These are phyloP conservation scores for Lasiosphaeria ovina DNA, from an alignment of 495 filamentous ascomycete genomes.

Conservation along the genomic window DNA sequence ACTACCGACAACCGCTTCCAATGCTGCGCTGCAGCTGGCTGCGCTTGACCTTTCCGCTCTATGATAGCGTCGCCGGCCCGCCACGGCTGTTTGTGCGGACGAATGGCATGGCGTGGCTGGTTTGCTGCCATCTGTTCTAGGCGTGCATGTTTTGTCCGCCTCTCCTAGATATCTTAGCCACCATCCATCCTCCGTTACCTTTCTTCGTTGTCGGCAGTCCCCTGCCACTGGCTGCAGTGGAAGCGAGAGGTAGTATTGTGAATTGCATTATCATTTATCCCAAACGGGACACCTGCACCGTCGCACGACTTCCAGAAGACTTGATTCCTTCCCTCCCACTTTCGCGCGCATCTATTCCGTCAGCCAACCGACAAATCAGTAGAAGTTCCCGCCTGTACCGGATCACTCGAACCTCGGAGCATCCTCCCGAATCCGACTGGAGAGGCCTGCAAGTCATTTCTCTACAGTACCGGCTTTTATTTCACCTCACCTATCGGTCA, in stretches of 20 bases:
- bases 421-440: not conserved
- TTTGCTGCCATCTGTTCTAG: not conserved
- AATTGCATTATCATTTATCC: constrained; percentile 20
- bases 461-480: not conserved
- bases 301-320: constrained; percentile 16
- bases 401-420: not conserved
- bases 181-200: not conserved
- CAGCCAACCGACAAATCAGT: constrained; percentile 6
- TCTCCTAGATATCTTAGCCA: not conserved
- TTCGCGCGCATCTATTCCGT: not conserved
- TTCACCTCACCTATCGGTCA: too few relatives aligned
- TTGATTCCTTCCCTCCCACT: constrained; percentile 5
- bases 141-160: not conserved
- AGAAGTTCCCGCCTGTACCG: not conserved
- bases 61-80: constrained; percentile 25
- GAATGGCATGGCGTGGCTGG: constrained; percentile 14
- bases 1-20: too few relatives aligned
- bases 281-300: constrained; percentile 16
- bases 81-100: constrained; percentile 24
- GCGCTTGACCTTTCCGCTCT: not conserved
- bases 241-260: not conserved
- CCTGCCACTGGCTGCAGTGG: constrained; percentile 7
- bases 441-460: not conserved
- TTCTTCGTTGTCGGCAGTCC: not conserved
- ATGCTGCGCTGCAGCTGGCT: not conserved